A percentile compares a stretch with the other conserved stretches of the same genome.
Evolutionary conservation across 345 rosid genomes (phyloP).

Genomic region (Raphanus raphanistrum): DNA sequence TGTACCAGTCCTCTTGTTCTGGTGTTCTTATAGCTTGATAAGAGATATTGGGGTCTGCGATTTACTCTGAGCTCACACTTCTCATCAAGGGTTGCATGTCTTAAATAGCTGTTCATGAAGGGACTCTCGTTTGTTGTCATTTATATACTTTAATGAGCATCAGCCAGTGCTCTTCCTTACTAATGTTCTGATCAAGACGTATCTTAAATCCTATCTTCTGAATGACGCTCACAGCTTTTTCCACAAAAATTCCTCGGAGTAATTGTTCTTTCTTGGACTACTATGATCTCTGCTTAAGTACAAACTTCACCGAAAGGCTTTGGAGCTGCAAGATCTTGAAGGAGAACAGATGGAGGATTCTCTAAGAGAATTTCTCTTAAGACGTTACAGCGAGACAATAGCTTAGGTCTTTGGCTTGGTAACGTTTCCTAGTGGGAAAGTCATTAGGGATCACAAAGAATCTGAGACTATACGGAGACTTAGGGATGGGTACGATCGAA

Average conservation of each 20-base stretch:
- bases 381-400: constrained; percentile 64
- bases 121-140: constrained; percentile 50
- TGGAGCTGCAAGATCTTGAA: constrained; percentile 56
- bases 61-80: constrained; percentile 60
- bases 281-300: too few relatives aligned
- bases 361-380: too few relatives aligned
- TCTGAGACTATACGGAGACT: constrained; percentile 64
- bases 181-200: constrained; percentile 46
- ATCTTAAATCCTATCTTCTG: constrained; percentile 33
- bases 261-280: too few relatives aligned
- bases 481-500: too few relatives aligned
- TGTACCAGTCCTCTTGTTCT: too few relatives aligned
- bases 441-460: constrained; percentile 60
- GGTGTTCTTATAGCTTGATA: too few relatives aligned
- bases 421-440: constrained; percentile 41
- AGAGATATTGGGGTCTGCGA: constrained; percentile 38
- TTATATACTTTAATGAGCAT: too few relatives aligned
- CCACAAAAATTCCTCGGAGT: too few relatives aligned
- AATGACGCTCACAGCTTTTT: too few relatives aligned
- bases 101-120: constrained; percentile 30
- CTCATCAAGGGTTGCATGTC: constrained; percentile 56
- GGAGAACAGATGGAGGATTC: constrained; percentile 70
- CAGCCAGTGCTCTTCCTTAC: constrained; percentile 51
- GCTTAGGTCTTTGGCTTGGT: constrained; percentile 58
- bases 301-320: too few relatives aligned